Conservation (phyloP, 306 rosid species). For the Quillaja saponaria region DNA sequence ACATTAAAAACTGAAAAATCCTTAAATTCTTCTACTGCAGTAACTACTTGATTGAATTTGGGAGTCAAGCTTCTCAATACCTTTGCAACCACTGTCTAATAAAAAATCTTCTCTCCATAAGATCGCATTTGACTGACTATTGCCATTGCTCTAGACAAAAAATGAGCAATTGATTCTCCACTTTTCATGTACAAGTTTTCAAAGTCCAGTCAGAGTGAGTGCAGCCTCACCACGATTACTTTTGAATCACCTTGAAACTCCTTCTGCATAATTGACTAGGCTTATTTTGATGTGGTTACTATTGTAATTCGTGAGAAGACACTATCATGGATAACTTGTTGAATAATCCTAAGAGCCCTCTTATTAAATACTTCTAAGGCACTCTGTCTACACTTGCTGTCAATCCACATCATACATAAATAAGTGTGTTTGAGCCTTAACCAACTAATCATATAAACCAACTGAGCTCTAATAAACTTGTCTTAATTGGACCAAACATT, state of each 20-base stretch:
- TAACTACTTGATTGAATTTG: not conserved
- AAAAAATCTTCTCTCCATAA: not conserved
- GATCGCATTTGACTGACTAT: not conserved
- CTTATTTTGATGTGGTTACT: not conserved
- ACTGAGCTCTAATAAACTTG: too few relatives aligned
- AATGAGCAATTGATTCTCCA: not conserved
- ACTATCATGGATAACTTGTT: not conserved
- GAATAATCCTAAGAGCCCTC: too few relatives aligned
- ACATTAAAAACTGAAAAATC: not conserved
- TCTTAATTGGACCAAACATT: too few relatives aligned
- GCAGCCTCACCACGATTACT: not conserved
- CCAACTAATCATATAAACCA: too few relatives aligned
- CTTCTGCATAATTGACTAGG: not conserved
- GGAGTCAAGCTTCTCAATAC: not conserved
- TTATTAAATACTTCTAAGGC: too few relatives aligned
- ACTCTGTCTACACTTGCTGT: too few relatives aligned
- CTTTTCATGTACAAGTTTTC: not conserved
- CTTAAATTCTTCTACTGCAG: slow-evolving; percentile 7
- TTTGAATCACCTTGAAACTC: not conserved
- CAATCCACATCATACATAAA: too few relatives aligned
- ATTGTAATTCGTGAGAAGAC: not conserved
- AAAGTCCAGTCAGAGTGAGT: not conserved
- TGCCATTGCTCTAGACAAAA: not conserved
- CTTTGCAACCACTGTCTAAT: not conserved
- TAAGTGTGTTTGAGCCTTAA: too few relatives aligned